Evolutionary conservation across 257 asterid species (phyloP).

Genomic region (Voacanga thouarsii): DNA sequence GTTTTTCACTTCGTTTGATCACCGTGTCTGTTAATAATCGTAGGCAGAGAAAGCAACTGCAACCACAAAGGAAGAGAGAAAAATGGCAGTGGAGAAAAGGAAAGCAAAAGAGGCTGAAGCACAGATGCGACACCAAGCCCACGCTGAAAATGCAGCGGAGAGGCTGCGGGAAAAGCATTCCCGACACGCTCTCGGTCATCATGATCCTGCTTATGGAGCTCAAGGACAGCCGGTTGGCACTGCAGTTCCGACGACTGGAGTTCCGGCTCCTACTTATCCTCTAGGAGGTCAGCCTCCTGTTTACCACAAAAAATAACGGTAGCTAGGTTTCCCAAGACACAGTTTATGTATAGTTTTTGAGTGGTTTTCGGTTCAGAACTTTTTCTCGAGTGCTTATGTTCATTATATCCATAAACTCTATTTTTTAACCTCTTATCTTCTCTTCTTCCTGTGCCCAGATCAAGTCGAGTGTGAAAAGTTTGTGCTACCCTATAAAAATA

Average conservation of each 20-base stretch:
- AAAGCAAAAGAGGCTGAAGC: constrained; percentile 82
- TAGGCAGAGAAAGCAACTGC: constrained; percentile 59
- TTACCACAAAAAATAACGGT: neutral
- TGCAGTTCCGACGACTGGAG: constrained; percentile 25
- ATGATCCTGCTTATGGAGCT: neutral
- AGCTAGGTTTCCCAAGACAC: neutral
- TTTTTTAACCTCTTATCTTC: neutral
- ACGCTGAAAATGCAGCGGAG: constrained; percentile 54
- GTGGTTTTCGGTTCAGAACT: neutral
- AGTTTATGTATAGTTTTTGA: neutral
- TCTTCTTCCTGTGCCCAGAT: no score
- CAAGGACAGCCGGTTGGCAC: constrained; percentile 23
- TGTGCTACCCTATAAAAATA: neutral
- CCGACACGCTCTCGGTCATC: constrained; percentile 9
- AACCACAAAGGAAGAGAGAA: constrained; percentile 49
- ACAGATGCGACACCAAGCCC: constrained; percentile 59
- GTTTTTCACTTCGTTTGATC: neutral
- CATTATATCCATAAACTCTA: neutral
- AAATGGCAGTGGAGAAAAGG: constrained; percentile 46
- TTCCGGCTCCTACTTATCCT: constrained; percentile 35
- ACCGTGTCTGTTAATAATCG: neutral
- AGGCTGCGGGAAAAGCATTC: constrained; percentile 33
- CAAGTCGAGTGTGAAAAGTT: neutral
- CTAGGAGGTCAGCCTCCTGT: constrained; percentile 37
- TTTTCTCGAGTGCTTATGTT: neutral